Base-by-base conservation (phyloP, 164 flowering plant genomes). In the Nelumbo lutea region DNA sequence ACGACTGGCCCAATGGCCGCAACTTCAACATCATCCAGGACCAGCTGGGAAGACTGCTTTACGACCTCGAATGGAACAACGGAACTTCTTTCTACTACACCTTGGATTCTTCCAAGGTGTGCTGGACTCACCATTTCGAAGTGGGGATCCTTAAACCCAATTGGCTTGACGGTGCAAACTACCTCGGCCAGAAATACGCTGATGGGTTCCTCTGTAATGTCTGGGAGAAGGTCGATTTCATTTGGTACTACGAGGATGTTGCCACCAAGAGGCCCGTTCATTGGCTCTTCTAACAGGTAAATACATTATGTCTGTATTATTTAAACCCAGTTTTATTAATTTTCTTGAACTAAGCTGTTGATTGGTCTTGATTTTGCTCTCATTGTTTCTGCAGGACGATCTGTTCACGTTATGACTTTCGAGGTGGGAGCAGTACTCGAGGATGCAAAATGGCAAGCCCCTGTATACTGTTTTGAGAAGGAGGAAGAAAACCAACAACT, bases 151-250 rank as follows among this genome's bases (percentile, higher is more conserved):
- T 84, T 41, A 81, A 83, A 4, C 93, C 89, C 1, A 68, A 88
- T 64, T 88, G 89, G 89, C 81, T 88, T 8, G 84, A 85, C 52
- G 93, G 89, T 6, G 88, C 90, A 9, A 70, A n/a, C 3, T 86
- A 88, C 46, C 68, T 85, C 56, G 89, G 93, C 2, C 87, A 79
- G 69, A 66, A 27, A 27, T 27, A 27, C 27, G 27, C 0, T 27
- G 27, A 27, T 27, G 27, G 27, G 27, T 27, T 27, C 73, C 82
- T 82, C 41, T 88, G 90, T 72, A 80, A 88, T 61, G 88, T 79
- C 0, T 86, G 89, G 90, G 79, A 80, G 81, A 88, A 85, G 72
- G 88, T 64, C 3, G 89, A 82, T 1, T 86, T 86, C 74, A 80
- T 27, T 27, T 27, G 27, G 27, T 27, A 27, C 27, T 27, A 27